A percentile compares a stretch with the other conserved stretches of the same genome.
Conservation (phyloP, 768 basidiomycete species). For the Tylopilus sp. region DNA sequence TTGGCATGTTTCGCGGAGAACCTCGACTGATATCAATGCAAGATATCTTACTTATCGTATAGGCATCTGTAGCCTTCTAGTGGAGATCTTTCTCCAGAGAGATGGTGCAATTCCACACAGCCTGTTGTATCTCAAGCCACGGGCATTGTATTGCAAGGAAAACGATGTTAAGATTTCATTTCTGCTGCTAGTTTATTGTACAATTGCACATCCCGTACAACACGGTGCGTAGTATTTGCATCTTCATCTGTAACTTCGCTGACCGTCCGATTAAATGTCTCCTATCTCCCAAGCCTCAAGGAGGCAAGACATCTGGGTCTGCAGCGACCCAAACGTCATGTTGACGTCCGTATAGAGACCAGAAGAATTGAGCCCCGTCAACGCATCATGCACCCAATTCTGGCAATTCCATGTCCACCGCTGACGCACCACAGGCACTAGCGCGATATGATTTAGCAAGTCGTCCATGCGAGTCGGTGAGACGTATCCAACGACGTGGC, state of each 20-base stretch:
- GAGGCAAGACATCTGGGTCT: conserved; percentile 25
- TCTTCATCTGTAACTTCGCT: neutral
- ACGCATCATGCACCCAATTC: conserved; percentile 25
- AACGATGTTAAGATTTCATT: neutral
- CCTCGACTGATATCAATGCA: too few species aligned
- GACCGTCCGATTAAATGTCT: conserved; percentile 15
- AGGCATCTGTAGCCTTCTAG: too few species aligned
- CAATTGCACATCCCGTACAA: neutral
- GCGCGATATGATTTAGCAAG: conserved; percentile 14
- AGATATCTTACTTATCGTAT: too few species aligned
- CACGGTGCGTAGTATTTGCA: too few species aligned
- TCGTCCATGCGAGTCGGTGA: conserved; percentile 6
- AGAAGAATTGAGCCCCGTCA: conserved; percentile 9
- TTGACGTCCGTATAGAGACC: conserved; percentile 17
- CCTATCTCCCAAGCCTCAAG: conserved; percentile 30
- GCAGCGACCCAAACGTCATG: conserved; percentile 13
- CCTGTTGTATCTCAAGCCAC: too few species aligned
- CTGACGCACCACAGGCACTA: conserved; percentile 12
- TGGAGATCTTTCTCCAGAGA: too few species aligned
- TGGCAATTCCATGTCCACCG: conserved; percentile 27
- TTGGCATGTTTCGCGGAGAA: too few species aligned
- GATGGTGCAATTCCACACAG: too few species aligned
- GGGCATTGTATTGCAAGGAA: too few species aligned
- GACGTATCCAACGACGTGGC: conserved; percentile 19
- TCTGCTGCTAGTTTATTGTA: neutral